Evolutionary conservation across 2,329 filamentous ascomycete genomes (phyloP).

Genomic region (Nemania sp.): DNA sequence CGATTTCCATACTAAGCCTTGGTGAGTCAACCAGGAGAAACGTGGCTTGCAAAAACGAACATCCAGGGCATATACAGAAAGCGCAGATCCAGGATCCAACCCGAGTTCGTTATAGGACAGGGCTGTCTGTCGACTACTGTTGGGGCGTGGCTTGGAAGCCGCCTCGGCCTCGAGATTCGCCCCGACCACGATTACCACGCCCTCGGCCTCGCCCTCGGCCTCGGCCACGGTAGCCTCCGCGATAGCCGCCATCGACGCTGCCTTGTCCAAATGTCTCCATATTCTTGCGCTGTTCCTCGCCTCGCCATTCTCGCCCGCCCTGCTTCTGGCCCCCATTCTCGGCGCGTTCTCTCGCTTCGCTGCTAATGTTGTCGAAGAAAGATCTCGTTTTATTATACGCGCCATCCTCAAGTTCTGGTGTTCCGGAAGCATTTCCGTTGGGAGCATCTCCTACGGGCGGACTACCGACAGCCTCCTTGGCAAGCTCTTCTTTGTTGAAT

Average conservation of each 20-base stretch:
- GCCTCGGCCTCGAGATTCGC: constrained; percentile 45
- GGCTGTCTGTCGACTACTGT: constrained; percentile 24
- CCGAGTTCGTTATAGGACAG: neutral
- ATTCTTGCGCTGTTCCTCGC: constrained; percentile 91
- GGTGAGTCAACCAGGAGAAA: neutral
- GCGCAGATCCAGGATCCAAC: neutral
- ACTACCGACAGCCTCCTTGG: constrained; percentile 86
- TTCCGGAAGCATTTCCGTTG: constrained; percentile 44
- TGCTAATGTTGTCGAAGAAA: constrained; percentile 99
- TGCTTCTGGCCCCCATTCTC: constrained; percentile 69
- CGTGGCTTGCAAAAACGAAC: neutral
- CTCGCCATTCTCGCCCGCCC: constrained; percentile 86
- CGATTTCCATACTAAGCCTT: neutral
- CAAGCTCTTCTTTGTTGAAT: constrained; percentile 83
- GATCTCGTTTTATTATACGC: constrained; percentile 86
- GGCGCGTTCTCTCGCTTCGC: constrained; percentile 85
- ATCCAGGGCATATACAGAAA: neutral
- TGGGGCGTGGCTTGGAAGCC: constrained; percentile 25
- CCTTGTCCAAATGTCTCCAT: constrained; percentile 98
- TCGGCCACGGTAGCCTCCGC: constrained; percentile 76
- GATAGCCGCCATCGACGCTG: constrained; percentile 81
- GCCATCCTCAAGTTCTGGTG: constrained; percentile 40
- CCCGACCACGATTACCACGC: constrained; percentile 46
- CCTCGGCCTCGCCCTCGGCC: constrained; percentile 77
- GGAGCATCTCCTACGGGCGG: constrained; percentile 64